Evolutionary conservation across 345 rosid genomes (phyloP).

Genomic region (Salix udensis): DNA sequence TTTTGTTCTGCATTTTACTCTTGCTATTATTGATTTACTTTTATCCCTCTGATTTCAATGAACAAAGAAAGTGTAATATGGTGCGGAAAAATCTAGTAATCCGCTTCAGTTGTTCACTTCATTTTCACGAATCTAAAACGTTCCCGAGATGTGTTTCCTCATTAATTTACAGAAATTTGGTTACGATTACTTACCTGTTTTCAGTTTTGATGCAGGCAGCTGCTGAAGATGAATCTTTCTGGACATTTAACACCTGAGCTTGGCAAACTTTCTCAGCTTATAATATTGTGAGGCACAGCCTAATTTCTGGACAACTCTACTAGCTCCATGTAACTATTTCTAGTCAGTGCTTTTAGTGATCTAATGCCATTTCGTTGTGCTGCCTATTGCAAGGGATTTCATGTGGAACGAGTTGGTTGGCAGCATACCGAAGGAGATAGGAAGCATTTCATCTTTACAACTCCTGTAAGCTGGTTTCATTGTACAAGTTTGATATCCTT

Average conservation of each 20-base stretch:
- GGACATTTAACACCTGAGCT: conserved; percentile 73
- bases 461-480: conserved; percentile 62
- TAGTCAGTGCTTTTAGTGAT: conserved; percentile 4
- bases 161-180: not conserved
- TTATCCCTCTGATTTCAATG: not conserved
- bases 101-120: too few relatives aligned
- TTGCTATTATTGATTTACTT: not conserved
- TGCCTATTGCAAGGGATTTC: conserved; percentile 56
- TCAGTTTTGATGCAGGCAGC: conserved; percentile 46
- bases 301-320: not conserved
- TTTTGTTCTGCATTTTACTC: not conserved
- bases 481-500: not conserved
- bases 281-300: conserved; percentile 54
- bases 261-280: conserved; percentile 54
- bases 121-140: too few relatives aligned
- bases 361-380: conserved; percentile 8
- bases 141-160: too few relatives aligned
- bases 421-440: conserved; percentile 83
- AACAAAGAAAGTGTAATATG: too few relatives aligned
- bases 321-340: not conserved
- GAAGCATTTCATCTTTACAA: conserved; percentile 53
- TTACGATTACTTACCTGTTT: not conserved
- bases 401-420: conserved; percentile 89
- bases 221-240: conserved; percentile 73
- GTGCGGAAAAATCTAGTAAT: too few relatives aligned